A percentile compares a stretch with the other conserved stretches of the same genome.
These are phyloP conservation scores for Candida corydali DNA, from an alignment of 805 yeast genomes.

Conservation along the genomic window DNA sequence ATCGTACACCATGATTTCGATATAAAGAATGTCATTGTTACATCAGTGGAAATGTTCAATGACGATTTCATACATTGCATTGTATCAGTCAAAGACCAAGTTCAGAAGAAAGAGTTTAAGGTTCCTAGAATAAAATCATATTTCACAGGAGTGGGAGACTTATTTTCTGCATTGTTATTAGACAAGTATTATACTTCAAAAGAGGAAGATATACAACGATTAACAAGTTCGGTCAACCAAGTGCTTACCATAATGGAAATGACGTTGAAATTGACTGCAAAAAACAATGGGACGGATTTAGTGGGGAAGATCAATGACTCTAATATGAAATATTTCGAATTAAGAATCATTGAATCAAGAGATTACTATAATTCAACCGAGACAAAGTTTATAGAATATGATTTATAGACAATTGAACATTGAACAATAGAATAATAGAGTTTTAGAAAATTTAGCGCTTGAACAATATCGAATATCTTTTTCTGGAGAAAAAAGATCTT, in stretches of 20 bases:
- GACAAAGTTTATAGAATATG: background rate
- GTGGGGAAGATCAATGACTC: conserved; percentile 53
- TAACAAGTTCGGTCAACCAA: conserved; percentile 45
- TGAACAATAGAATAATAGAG: too few species aligned
- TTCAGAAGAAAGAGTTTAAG: conserved; percentile 31
- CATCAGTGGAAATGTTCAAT: conserved; percentile 44
- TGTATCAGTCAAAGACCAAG: conserved; percentile 13
- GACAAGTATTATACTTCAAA: conserved; percentile 48
- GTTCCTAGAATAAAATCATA: conserved; percentile 69
- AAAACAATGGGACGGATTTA: conserved; percentile 19
- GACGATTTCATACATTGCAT: conserved; percentile 24
- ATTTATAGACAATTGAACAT: too few species aligned
- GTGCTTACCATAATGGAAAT: conserved; percentile 53
- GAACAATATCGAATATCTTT: too few species aligned
- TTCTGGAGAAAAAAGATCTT: too few species aligned
- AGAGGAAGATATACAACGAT: conserved; percentile 8
- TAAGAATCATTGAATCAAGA: conserved; percentile 60
- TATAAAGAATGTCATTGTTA: conserved; percentile 61
- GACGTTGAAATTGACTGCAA: conserved; percentile 47
- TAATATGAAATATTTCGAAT: conserved; percentile 67
- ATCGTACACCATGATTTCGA: conserved; percentile 44
- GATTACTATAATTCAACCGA: conserved; percentile 28
- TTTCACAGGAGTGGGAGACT: conserved; percentile 93
- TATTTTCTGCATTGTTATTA: conserved; percentile 74
- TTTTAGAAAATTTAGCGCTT: too few species aligned